Conservation (phyloP, 768 basidiomycete species). For the Goffeauzyma gilvescens region DNA sequence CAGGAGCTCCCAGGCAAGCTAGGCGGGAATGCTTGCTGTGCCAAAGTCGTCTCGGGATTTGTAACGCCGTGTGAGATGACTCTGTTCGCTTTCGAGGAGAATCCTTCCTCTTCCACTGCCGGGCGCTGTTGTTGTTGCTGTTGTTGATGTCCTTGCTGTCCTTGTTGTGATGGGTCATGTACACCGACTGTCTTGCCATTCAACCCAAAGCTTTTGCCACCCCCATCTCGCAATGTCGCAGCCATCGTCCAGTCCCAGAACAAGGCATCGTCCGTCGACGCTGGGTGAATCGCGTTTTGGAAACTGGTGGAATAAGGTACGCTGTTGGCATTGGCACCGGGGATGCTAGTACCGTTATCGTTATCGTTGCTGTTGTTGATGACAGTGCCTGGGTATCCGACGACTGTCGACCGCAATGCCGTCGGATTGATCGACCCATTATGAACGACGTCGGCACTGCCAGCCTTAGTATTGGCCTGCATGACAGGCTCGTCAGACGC, state of each 20-base stretch:
- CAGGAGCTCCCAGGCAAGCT: no score
- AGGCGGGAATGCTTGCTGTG: not conserved
- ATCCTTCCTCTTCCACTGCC: no score
- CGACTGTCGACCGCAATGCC: not conserved
- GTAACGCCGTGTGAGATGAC: not conserved
- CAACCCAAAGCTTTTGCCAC: not conserved
- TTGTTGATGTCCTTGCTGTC: not conserved
- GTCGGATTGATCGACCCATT: not conserved
- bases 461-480: not conserved
- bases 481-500: conserved; percentile 30
- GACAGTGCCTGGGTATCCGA: not conserved
- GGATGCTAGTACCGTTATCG: not conserved
- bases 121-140: not conserved
- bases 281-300: not conserved
- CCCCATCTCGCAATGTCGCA: not conserved
- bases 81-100: no score
- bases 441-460: no score
- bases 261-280: not conserved
- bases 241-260: not conserved
- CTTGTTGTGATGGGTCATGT: not conserved
- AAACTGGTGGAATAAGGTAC: not conserved
- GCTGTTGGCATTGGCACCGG: not conserved
- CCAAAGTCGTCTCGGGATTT: not conserved
- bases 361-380: not conserved
- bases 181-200: not conserved